phyloP scores from a whole-genome alignment of 192 early-diverging fungal species.

The Entomortierella beljakovae region DNA sequence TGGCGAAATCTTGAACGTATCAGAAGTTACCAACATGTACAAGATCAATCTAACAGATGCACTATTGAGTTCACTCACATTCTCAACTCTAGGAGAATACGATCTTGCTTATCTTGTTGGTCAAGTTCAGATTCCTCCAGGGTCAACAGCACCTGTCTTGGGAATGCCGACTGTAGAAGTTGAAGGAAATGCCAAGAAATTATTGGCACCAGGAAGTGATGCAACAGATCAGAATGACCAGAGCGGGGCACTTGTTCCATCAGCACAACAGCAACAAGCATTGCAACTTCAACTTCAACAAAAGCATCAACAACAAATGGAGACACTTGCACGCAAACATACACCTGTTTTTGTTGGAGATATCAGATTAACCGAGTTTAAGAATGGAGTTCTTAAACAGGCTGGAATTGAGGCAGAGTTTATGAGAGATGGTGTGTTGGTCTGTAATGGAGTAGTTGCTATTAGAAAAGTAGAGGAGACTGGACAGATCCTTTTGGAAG shows the following conservation, averaged over 20 bases:
- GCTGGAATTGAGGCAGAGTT: slow-evolving; percentile 88
- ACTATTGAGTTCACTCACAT: slow-evolving; percentile 79
- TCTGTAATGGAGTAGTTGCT: slow-evolving; percentile 83
- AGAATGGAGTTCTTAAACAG: slow-evolving; percentile 68
- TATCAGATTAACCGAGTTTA: slow-evolving; percentile 85
- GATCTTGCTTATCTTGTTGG: slow-evolving; percentile 83
- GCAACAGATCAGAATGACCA: slow-evolving; percentile 3
- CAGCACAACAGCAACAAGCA: slow-evolving; percentile 3
- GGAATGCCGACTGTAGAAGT: slow-evolving; percentile 69
- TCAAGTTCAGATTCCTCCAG: slow-evolving; percentile 71
- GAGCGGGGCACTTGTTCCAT: neutral
- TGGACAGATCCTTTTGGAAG: slow-evolving; percentile 36
- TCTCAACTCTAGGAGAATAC: slow-evolving; percentile 84
- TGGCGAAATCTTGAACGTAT: slow-evolving; percentile 90
- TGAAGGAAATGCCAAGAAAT: slow-evolving; percentile 8
- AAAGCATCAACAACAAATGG: slow-evolving; percentile 43
- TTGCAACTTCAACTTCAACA: slow-evolving; percentile 33
- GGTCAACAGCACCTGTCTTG: slow-evolving; percentile 77
- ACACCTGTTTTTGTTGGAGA: slow-evolving; percentile 88
- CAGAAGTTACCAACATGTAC: slow-evolving; percentile 89
- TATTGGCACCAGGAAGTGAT: neutral
- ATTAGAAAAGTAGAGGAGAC: slow-evolving; percentile 64
- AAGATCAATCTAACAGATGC: slow-evolving; percentile 91
- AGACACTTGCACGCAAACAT: slow-evolving; percentile 52
- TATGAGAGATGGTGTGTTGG: slow-evolving; percentile 83